A percentile compares a stretch with the other conserved stretches of the same genome.
These are phyloP conservation scores for Jacaranda copaia DNA, from an alignment of 257 asterid genomes.

Conservation along the genomic window DNA sequence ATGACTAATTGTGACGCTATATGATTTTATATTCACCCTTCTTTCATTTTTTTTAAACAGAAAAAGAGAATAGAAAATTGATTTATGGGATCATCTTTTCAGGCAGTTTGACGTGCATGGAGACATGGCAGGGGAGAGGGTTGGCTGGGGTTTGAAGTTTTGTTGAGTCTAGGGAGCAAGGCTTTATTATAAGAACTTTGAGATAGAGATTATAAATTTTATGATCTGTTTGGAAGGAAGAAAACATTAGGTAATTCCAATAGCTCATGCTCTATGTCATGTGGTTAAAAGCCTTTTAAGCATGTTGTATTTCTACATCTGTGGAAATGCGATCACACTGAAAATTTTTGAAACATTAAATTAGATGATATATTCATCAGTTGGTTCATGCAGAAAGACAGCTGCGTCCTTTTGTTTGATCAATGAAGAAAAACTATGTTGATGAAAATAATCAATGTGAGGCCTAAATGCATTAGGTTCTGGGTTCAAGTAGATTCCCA, in stretches of 20 bases:
- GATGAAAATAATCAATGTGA: not conserved
- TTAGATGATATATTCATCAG: conserved; percentile 1
- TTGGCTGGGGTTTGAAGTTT: not conserved
- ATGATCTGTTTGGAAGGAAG: conserved; percentile 6
- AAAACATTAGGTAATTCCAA: not conserved
- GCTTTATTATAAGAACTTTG: not conserved
- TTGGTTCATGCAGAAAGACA: not conserved
- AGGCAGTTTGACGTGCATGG: conserved; percentile 10
- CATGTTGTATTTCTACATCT: not conserved
- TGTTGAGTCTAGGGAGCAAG: not conserved
- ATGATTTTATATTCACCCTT: not conserved
- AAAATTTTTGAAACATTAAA: not conserved
- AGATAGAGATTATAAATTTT: not conserved
- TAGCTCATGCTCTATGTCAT: not conserved
- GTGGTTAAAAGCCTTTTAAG: conserved; percentile 4
- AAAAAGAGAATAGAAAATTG: not conserved
- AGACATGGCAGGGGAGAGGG: not conserved
- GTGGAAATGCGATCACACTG: conserved; percentile 5
- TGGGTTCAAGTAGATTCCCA: not conserved
- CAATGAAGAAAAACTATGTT: not conserved
- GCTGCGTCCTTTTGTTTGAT: conserved; percentile 1
- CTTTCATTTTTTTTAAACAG: not conserved
- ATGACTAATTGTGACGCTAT: not conserved
- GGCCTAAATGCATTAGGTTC: not conserved
- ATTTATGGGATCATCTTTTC: not conserved